These are phyloP conservation scores for Hypoxylon sp. DNA, from an alignment of 2,329 filamentous ascomycete genomes.

Conservation along the genomic window DNA sequence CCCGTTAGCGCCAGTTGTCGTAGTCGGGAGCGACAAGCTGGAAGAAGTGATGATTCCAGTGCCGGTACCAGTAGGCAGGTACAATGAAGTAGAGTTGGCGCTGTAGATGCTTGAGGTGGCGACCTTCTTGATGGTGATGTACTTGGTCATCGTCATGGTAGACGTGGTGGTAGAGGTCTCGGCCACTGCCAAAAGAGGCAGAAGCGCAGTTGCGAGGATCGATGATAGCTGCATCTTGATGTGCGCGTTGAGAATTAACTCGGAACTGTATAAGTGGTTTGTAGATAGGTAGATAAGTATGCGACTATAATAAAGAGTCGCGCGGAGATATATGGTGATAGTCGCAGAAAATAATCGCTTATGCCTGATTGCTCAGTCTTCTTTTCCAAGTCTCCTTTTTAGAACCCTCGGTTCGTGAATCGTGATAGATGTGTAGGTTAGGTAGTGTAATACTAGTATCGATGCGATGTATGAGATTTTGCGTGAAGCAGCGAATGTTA, in stretches of 20 bases:
- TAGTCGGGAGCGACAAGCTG: conserved; percentile 36
- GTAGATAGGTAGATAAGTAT: conserved; percentile 4
- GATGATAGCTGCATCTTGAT: conserved; percentile 55
- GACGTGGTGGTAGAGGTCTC: conserved; percentile 54
- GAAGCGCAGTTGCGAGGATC: conserved; percentile 56
- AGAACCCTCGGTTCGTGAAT: conserved; percentile 33
- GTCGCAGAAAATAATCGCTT: conserved; percentile 13
- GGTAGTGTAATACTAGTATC: conserved; percentile 10
- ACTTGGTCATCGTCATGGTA: conserved; percentile 61
- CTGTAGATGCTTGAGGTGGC: conserved; percentile 40
- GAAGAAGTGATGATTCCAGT: conserved; percentile 38
- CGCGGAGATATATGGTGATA: conserved; percentile 17
- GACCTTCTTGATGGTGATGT: conserved; percentile 59
- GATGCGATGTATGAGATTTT: conserved; percentile 28
- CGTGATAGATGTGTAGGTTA: conserved; percentile 30
- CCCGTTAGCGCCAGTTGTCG: conserved; percentile 43
- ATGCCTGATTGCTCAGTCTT: conserved; percentile 15
- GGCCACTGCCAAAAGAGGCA: conserved; percentile 64
- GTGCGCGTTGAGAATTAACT: conserved; percentile 9
- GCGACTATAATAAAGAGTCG: conserved; percentile 18
- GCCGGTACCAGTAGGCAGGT: conserved; percentile 46
- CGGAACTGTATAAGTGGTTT: conserved; percentile 8
- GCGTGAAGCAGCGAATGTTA: conserved; percentile 39
- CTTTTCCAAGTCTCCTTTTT: conserved; percentile 27
- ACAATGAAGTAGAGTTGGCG: conserved; percentile 49